phyloP scores from a whole-genome alignment of 1,284 basidiomycete genomes.

The Laetiporus sulphureus region DNA sequence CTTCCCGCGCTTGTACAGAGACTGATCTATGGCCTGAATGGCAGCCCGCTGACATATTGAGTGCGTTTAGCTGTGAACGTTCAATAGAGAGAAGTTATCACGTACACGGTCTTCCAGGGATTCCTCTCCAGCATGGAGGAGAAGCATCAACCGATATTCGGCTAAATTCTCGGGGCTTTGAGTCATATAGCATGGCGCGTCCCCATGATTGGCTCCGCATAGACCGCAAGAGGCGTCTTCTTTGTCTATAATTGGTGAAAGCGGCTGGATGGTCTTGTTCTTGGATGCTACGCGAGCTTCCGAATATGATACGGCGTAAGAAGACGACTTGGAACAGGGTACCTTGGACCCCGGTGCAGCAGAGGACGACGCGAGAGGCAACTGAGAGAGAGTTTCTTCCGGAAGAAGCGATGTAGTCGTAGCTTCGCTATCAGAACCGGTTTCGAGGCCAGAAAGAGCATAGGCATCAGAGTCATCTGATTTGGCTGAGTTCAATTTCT shows the following conservation, averaged over 20 bases:
- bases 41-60: constrained; percentile 43
- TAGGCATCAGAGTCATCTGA: constrained; percentile 32
- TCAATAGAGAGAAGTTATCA: constrained; percentile 5
- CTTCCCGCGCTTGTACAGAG: constrained; percentile 46
- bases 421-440: constrained; percentile 23
- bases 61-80: constrained; percentile 3
- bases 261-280: constrained; percentile 5
- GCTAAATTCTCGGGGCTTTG: constrained; percentile 56
- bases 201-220: constrained; percentile 48
- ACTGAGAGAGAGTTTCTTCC: no score
- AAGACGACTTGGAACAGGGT: neutral
- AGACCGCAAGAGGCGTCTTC: constrained; percentile 41
- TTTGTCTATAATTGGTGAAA: constrained; percentile 15
- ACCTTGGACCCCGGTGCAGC: no score
- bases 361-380: no score
- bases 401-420: neutral
- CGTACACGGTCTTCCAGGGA: constrained; percentile 56
- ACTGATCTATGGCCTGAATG: constrained; percentile 58
- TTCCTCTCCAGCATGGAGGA: constrained; percentile 55
- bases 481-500: constrained; percentile 16
- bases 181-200: constrained; percentile 55
- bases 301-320: neutral
- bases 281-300: neutral
- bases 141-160: constrained; percentile 59
- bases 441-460: constrained; percentile 27